Conservation (phyloP, 2,329 filamentous ascomycete species). For the Leptosphaerulina australis region DNA sequence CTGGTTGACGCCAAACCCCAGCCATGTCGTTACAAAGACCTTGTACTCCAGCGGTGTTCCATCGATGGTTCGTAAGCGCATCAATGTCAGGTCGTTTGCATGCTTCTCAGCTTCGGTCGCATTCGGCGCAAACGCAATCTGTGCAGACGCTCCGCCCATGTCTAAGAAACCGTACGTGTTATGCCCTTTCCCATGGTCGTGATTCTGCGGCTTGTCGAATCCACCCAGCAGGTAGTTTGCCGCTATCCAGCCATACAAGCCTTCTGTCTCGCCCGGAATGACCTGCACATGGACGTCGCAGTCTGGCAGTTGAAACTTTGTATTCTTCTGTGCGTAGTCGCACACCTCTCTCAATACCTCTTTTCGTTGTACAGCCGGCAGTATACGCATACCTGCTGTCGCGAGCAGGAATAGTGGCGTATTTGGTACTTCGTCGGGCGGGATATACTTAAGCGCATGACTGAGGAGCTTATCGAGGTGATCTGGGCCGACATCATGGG, state of each 20-base stretch:
- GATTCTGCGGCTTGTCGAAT: constrained; percentile 76
- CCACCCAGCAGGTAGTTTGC: constrained; percentile 93
- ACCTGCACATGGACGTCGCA: constrained; percentile 90
- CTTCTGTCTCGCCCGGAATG: constrained; percentile 93
- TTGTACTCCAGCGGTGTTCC: constrained; percentile 79
- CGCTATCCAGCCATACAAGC: constrained; percentile 95
- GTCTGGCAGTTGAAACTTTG: constrained; percentile 85
- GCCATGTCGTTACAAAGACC: constrained; percentile 95
- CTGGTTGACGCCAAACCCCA: constrained; percentile 96
- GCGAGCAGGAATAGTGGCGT: constrained; percentile 96
- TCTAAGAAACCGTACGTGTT: constrained; percentile 97
- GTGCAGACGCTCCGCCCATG: constrained; percentile 96
- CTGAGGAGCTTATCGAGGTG: constrained; percentile 81
- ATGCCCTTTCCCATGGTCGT: constrained; percentile 83
- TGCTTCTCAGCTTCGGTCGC: constrained; percentile 87
- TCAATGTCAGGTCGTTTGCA: constrained; percentile 82
- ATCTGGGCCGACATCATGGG: constrained; percentile 76
- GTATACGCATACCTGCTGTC: constrained; percentile 90
- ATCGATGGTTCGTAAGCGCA: constrained; percentile 83
- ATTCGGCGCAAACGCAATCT: constrained; percentile 97
- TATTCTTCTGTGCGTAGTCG: constrained; percentile 76
- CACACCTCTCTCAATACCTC: constrained; percentile 80
- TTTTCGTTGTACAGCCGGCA: constrained; percentile 74
- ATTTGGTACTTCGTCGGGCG: constrained; percentile 73
- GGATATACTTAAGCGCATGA: constrained; percentile 80